Evolutionary conservation across 176 grass and related monocot genomes (phyloP).

Genomic region (Zea luxurians): DNA sequence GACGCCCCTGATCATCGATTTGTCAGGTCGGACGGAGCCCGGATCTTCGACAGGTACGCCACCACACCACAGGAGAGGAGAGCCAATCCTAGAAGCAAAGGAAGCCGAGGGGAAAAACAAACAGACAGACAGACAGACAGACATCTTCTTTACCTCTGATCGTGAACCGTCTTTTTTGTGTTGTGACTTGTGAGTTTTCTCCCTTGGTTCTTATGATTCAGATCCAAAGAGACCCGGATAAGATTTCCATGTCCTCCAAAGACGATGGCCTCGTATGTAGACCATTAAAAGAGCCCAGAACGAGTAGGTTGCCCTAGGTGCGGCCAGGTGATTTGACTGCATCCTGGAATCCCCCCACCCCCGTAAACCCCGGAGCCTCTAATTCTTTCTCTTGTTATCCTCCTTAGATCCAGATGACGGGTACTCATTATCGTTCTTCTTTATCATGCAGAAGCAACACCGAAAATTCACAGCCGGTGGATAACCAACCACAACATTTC

Average conservation of each 20-base stretch:
- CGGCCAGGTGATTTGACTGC: slow-evolving; percentile 36
- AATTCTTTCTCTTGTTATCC: background rate
- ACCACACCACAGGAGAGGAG: slow-evolving; percentile 30
- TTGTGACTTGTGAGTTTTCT: slow-evolving; percentile 4
- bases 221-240: slow-evolving; percentile 49
- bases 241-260: slow-evolving; percentile 53
- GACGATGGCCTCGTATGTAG: slow-evolving; percentile 24
- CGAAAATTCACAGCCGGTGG: background rate
- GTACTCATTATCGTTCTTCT: background rate
- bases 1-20: slow-evolving; percentile 7
- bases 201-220: slow-evolving; percentile 22
- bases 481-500: background rate
- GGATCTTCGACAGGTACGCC: slow-evolving; percentile 25
- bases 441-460: slow-evolving; percentile 29
- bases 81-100: slow-evolving; percentile 31
- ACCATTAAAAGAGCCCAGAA: slow-evolving; percentile 29
- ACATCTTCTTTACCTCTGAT: slow-evolving; percentile 33
- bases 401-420: slow-evolving; percentile 23
- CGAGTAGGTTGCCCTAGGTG: slow-evolving; percentile 22
- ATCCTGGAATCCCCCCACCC: slow-evolving; percentile 47
- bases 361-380: slow-evolving; percentile 44
- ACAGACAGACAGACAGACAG: slow-evolving; percentile 23
- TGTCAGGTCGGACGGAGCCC: background rate
- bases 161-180: slow-evolving; percentile 17
- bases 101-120: slow-evolving; percentile 30